Evolutionary conservation across 164 flowering plant genomes (phyloP).

Genomic region (Akebia trifoliata): DNA sequence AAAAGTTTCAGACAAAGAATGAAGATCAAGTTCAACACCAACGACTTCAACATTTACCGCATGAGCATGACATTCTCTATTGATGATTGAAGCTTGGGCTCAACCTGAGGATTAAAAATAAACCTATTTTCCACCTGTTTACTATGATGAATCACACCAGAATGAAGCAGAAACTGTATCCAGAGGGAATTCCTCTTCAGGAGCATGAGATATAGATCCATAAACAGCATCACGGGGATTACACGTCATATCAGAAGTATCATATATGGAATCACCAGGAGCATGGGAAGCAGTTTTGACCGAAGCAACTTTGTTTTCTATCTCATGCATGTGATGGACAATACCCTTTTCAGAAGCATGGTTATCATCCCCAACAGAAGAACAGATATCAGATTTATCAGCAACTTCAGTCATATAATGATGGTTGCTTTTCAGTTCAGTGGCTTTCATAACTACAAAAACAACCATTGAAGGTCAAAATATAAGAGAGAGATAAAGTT

Average conservation of each 20-base stretch:
- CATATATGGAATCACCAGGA: conserved; percentile 12
- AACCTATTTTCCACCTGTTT: conserved; percentile 8
- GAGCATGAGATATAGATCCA: conserved; percentile 11
- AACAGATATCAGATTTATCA: conserved; percentile 26
- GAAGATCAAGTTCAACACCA: background rate
- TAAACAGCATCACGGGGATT: conserved; percentile 19
- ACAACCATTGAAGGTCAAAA: background rate
- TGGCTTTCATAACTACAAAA: conserved; percentile 13
- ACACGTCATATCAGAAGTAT: conserved; percentile 11
- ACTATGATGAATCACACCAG: conserved; percentile 8
- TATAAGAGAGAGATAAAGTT: background rate
- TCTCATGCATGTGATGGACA: conserved; percentile 5
- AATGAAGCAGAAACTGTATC: conserved; percentile 7
- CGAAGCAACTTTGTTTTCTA: conserved; percentile 18
- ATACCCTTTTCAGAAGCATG: conserved; percentile 13
- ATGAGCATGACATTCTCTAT: conserved; percentile 11
- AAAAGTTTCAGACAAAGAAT: background rate
- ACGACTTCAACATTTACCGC: conserved; percentile 3
- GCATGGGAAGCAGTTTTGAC: conserved; percentile 15
- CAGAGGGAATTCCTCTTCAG: conserved; percentile 15
- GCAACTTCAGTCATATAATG: conserved; percentile 12
- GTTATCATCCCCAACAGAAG: conserved; percentile 14
- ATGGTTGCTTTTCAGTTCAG: conserved; percentile 2
- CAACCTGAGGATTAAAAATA: background rate
- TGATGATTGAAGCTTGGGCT: conserved; percentile 5